Base-by-base conservation (phyloP, 768 basidiomycete species). In the Dioszegia hungarica region DNA sequence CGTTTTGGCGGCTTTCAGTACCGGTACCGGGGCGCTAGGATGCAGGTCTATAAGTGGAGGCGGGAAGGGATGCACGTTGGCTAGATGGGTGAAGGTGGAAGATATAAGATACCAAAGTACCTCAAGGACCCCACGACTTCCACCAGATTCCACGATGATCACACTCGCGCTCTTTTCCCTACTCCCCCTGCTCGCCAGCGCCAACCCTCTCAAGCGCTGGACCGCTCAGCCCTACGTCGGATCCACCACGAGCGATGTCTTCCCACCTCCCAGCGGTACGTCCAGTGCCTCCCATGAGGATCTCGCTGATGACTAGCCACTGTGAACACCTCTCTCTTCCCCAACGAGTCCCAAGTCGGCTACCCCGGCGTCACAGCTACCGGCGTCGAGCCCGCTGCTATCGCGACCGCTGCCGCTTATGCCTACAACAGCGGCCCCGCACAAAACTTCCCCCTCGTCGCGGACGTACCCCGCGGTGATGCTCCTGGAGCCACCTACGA, bases 301-400 rank as follows among this genome's bases (percentile, higher is more conserved):
- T 33, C 28, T 19, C 31, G 27, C 46, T 43, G 27, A 1, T 14
- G 5, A 5, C n/a, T 31, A 69, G 68, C 65, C 31, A 60, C 17
- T 2, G 62, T 60, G 0, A 61, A 73, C 63, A 37, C 67, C 2
- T 43, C 41, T 5, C 38, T 60, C 0, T 76, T 76, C 59, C 75
- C 75, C 19, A 52, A 25, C 12, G 75, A 74, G 54, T 45, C 63
- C 0, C 59, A 22, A 4, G 60, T 74, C 5, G 72, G 72, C 5
- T 72, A 65, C 55, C 65, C 70, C 10, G 70, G 65, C 9, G 29
- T 54, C 8, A 73, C 72, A 14, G 14, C 49, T 5, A 71, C 72
- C 17, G 73, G 72, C 24, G 56, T 70, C 49, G 75, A 76, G 54
- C 72, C 75, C 15, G 59, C 60, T 34, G 70, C 71, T 1, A 59